phyloP scores from a whole-genome alignment of 2,329 filamentous ascomycete genomes.

The Fusarium hostae region DNA sequence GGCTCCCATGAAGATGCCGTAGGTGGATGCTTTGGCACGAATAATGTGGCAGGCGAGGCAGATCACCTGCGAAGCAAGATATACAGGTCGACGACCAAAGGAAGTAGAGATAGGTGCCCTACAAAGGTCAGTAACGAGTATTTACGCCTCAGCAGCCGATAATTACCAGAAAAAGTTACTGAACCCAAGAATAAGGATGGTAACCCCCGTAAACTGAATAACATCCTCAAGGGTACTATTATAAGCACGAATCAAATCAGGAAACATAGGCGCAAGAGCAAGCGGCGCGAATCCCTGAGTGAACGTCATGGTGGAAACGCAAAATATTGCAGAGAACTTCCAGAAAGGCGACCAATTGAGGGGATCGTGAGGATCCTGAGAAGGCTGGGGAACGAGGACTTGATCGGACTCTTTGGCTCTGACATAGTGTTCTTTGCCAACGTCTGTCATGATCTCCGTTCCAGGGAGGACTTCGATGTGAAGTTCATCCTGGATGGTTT shows the following conservation, averaged over 20 bases:
- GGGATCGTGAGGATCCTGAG: constrained; percentile 2
- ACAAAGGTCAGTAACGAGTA: accelerated
- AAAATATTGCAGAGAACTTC: constrained; percentile 12
- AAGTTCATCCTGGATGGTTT: constrained; percentile 29
- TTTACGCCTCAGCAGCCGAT: accelerated
- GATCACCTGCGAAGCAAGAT: constrained; percentile 1
- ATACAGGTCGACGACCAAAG: neutral
- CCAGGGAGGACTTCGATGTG: constrained; percentile 30
- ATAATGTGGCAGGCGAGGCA: constrained; percentile 1
- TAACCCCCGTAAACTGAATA: neutral
- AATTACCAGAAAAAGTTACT: constrained; percentile 1
- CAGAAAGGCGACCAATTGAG: constrained; percentile 5
- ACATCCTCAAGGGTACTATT: neutral
- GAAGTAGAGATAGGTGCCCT: constrained; percentile 4
- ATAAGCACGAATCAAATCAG: neutral
- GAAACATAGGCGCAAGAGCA: constrained; percentile 9
- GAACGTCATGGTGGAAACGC: constrained; percentile 1
- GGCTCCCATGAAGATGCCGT: constrained; percentile 3
- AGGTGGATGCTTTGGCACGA: neutral
- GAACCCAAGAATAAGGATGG: neutral
- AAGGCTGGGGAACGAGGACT: constrained; percentile 32
- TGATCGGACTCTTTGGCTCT: constrained; percentile 21
- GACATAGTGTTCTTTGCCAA: constrained; percentile 32
- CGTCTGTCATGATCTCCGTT: constrained; percentile 34
- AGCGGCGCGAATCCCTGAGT: constrained; percentile 5